phyloP scores from a whole-genome alignment of 139 green algal species.

The Axilococcus clingmanii region DNA sequence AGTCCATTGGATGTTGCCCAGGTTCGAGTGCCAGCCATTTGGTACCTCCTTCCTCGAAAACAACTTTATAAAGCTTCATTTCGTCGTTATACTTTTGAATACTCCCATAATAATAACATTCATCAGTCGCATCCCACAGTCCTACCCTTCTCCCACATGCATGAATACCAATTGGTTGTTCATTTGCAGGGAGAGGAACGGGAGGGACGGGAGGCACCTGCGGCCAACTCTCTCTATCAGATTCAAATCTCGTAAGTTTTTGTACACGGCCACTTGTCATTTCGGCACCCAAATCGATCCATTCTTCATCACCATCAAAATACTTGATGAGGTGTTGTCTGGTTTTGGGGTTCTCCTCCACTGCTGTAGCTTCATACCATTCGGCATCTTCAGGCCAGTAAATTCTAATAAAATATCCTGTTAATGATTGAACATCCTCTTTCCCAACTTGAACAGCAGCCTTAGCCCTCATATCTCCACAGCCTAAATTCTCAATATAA shows the following conservation, averaged over 20 bases:
- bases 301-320: slow-evolving; percentile 40
- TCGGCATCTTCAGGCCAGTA: slow-evolving; percentile 56
- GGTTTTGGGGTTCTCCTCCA: slow-evolving; percentile 22
- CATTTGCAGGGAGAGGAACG: slow-evolving; percentile 5
- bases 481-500: slow-evolving; percentile 1
- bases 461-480: neutral
- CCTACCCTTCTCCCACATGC: slow-evolving; percentile 24
- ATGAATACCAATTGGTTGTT: neutral
- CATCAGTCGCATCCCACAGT: slow-evolving; percentile 21
- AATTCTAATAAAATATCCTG: slow-evolving; percentile 25
- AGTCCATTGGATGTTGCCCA: neutral
- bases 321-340: slow-evolving; percentile 50
- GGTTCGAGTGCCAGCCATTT: slow-evolving; percentile 32
- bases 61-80: slow-evolving; percentile 25
- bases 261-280: slow-evolving; percentile 31
- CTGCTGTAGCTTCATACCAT: slow-evolving; percentile 61
- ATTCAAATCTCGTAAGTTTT: slow-evolving; percentile 35
- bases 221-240: slow-evolving; percentile 30
- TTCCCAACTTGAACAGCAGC: slow-evolving; percentile 5
- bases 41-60: slow-evolving; percentile 49
- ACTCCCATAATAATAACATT: slow-evolving; percentile 31
- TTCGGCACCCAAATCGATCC: slow-evolving; percentile 39
- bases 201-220: too few relatives aligned
- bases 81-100: neutral
- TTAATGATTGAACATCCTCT: too few relatives aligned